Base-by-base conservation (phyloP, 2,329 filamentous ascomycete species). In the Phialophora expanda region DNA sequence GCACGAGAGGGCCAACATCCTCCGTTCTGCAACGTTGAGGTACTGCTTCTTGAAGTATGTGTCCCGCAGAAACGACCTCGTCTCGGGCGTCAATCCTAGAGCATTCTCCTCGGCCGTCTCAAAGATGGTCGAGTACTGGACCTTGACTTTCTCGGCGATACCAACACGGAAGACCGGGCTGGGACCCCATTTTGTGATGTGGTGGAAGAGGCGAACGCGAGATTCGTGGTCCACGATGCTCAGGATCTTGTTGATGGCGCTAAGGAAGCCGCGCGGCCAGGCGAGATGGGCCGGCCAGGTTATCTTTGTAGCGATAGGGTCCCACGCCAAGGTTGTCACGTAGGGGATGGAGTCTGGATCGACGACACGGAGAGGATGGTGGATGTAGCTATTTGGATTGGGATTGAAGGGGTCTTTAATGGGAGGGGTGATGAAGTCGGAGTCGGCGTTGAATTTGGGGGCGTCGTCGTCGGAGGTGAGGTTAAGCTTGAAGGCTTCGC, bases 301-400 rank as follows among this genome's bases (percentile, higher is more conserved):
- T 20, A 69, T 14, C 14, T 56, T 51, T 12, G 57, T 69, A 22
- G 62, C 62, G 38, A 69, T 22, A 0, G 67, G 67, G 48, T 69
- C 63, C 67, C 67, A 69, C 20, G 67, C 65, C 9, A 67, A 56
- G 4, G 59, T 69, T 24, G 67, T 66, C 28, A 69, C 63, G 48
- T 64, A 64, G 8, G 67, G 53, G 14, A 64, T 56, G 3, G 56
- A 67, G 6, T 67, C 65, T 1, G 65, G 62, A 50, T 69, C 65
- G 56, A 66, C n/a, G 34, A 57, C 66, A 22, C 60, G 62, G n/a
- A 69, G 53, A 26, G 62, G 62, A 38, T 67, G 62, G 26, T 24
- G 22, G 54, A 17, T 28, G 20, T 38, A 41, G 51, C 46, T 54
- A 17, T 48, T 48, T 41, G 44, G 56, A n/a, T 53, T 46, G 26